Base-by-base conservation (phyloP, 2,329 filamentous ascomycete species). In the Fusarium compactum region DNA sequence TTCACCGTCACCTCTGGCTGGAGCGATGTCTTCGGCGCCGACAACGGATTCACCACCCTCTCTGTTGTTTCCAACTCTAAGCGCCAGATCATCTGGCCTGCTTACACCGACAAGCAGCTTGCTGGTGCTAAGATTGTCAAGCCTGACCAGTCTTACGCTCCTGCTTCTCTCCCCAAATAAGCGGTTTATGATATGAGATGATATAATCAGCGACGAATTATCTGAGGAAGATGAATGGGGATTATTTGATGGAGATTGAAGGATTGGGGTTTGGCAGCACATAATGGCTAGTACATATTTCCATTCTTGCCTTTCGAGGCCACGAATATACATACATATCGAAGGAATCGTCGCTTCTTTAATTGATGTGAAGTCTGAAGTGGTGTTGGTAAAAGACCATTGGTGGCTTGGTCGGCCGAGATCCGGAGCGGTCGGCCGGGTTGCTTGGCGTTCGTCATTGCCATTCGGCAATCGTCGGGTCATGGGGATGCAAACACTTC, bases 1-100 rank as follows among this genome's bases (percentile, higher is more conserved):
- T 89, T 81, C 81, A 85, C 81, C 67, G 72, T 89, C 74, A 85
- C 84, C 53, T 83, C 83, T 4, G 84, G 85, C 79, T 89, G 86
- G 86, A 85, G 82, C 76, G 85, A 82, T 74, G 82, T 87, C 73
- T 89, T 88, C 69, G 87, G 86, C 52, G 61, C 78, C 15, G 83
- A 77, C 66, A 79, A 84, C 27, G 86, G 85, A 69, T 89, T 88
- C 81, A 88, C 86, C 25, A 86, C 84, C 24, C 78, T 88, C 29
- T 80, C 83, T 22, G 83, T 89, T 56, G 81, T 83, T 48, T 79
- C 86, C 77, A 78, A 80, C 67, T 67, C 70, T 54, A 76, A 80
- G 70, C 78, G 77, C 50, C 78, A 81, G 66, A 88, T 88, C 59
- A 76, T 82, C 65, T 89, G 80, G 78, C 86, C 86, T 30, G 80